Base-by-base conservation (phyloP, 1,139 yeast species). In the Scheffersomyces parashehatae region DNA sequence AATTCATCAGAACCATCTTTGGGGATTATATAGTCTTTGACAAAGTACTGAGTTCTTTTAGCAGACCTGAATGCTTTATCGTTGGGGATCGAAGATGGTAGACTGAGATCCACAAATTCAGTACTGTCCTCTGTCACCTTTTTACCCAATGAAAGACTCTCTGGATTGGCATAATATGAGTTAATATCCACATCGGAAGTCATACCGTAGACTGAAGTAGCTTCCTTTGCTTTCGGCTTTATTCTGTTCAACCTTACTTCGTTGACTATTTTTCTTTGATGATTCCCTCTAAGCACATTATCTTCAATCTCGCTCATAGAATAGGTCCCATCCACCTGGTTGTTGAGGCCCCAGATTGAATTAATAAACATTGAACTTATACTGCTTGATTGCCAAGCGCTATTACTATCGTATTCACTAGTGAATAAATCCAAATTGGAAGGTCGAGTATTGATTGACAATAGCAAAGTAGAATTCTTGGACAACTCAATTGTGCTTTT, bases 401-500 rank as follows among this genome's bases (percentile, higher is more conserved):
- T 68, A 5, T 48, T 32, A 0, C 39, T 3, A 16, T 60, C 54
- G 30, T 59, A 63, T 35, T 50, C 40, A 1, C 36, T n/a, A 6
- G 48, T 33, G 30, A 44, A 45, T 4, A 41, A 13, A 24, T 41
- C 29, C 32, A 29, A 29, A 4, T 32, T 36, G 2, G 50, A 47
- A 1, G 47, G 37, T 15, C 32, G 26, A 1, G 42, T 36, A n/a
- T 46, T 40, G 14, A 83, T 43, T 0, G 90, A 89, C 9, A 84
- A 59, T 41, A 76, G 69, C 32, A 84, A 52, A 2, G 85, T 70
- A 3, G 82, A 67, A 37, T 62, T 58, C 37, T 70, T 67, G 28
- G 77, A 58, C 16, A 83, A 58, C 30, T 75, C 77, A 4, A 75
- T 57, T 13, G 77, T 58, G 1, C 81, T 63, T 51, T 68, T 69